These are phyloP conservation scores for Elaphomyces granulatus DNA, from an alignment of 495 filamentous ascomycete species.

Conservation along the genomic window DNA sequence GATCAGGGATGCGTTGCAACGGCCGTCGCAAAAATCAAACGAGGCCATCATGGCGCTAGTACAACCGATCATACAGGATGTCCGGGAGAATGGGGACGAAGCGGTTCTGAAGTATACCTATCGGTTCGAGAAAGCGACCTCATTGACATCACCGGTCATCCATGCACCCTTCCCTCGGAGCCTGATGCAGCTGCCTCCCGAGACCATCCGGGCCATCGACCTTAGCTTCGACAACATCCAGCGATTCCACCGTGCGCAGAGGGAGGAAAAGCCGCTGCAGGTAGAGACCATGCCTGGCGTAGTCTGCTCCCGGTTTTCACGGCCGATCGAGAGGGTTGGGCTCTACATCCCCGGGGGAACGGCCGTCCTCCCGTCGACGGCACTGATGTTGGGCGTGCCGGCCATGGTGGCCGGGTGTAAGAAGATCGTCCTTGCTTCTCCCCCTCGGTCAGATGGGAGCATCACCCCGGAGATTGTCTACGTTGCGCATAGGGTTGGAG, in stretches of 20 bases:
- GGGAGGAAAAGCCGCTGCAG: slow-evolving; percentile 57
- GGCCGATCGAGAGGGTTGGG: slow-evolving; percentile 86
- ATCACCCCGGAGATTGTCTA: slow-evolving; percentile 97
- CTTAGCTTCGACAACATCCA: slow-evolving; percentile 84
- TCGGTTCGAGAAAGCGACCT: slow-evolving; percentile 92
- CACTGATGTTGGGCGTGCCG: slow-evolving; percentile 94
- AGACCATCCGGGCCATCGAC: slow-evolving; percentile 84
- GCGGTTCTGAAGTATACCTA: slow-evolving; percentile 84
- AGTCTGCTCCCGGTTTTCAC: slow-evolving; percentile 80
- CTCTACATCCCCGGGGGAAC: slow-evolving; percentile 93
- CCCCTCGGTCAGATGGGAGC: slow-evolving; percentile 75
- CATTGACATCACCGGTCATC: slow-evolving; percentile 74
- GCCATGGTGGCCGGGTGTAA: slow-evolving; percentile 97
- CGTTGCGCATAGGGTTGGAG: slow-evolving; percentile 91
- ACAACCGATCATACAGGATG: slow-evolving; percentile 75
- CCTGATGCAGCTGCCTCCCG: slow-evolving; percentile 69
- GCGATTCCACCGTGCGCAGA: slow-evolving; percentile 84
- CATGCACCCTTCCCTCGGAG: slow-evolving; percentile 70
- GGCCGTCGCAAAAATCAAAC: slow-evolving; percentile 83
- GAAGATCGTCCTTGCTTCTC: slow-evolving; percentile 84
- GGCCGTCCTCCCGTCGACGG: slow-evolving; percentile 87
- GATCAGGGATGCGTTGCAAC: slow-evolving; percentile 57
- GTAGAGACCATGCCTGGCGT: slow-evolving; percentile 98
- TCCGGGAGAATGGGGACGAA: slow-evolving; percentile 67
- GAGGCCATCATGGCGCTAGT: slow-evolving; percentile 84